Base-by-base conservation (phyloP, 768 basidiomycete species). In the Crassisporium funariophilum region DNA sequence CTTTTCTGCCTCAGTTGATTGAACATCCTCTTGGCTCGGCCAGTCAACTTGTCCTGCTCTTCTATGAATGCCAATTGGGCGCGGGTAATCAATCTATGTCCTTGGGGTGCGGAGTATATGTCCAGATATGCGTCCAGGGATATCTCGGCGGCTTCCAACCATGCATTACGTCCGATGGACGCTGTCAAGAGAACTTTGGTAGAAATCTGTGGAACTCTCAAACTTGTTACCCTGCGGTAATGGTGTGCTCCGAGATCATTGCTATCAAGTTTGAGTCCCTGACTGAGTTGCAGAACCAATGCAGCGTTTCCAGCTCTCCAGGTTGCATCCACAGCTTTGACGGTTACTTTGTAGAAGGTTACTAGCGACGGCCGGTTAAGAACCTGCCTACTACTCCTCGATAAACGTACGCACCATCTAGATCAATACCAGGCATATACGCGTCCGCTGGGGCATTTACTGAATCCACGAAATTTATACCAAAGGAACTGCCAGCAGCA, bases 401-500 rank as follows among this genome's bases (percentile, higher is more conserved):
- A 10, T 35, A 24, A 39, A n/a, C 40, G 22, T 17, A 46, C 82
- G 56, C 55, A 91, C 93, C 78, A 67, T 98, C 95, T 10, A 91
- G 89, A 56, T 88, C 86, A 7, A 77, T 49, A 20, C 76, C 74
- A 5, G 84, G 71, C 22, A 74, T 60, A 56, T 83, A 88, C 35
- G 84, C 84, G 2, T 70, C 60, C 0, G 93, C 86, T 13, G 94
- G 92, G 1, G 91, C 82, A 60, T 98, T 97, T 42, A 84, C 72
- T 1, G 75, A 55, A 61, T 98, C 95, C 1, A 72, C 63, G 59
- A 83, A 95, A 54, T 88, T 91, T 50, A 83, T 60, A 5, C 74
- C 73, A 50, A 97, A 86, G 0, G 82, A 73, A 29, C 73, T 69
- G 4, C 72, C 65, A 16, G 81, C 82, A 4, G 82, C 74, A 7